A percentile compares a stretch with the other conserved stretches of the same genome.
These are phyloP conservation scores for Diaporthe longicolla DNA, from an alignment of 2,329 filamentous ascomycete species.

Conservation along the genomic window DNA sequence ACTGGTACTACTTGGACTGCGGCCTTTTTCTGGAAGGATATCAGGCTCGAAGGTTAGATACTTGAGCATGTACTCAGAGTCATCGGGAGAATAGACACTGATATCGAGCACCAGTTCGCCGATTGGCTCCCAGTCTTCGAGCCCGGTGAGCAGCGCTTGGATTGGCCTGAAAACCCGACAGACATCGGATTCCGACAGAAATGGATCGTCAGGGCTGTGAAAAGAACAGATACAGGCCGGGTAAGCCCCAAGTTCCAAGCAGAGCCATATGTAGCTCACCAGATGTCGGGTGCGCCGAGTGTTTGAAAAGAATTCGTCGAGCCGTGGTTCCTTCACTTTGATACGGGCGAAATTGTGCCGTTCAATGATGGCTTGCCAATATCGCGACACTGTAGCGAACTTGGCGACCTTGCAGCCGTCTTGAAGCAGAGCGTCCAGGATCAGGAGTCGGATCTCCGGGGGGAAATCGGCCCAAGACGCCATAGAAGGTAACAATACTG, in stretches of 20 bases:
- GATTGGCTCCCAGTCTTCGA: constrained; percentile 48
- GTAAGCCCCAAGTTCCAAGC: constrained; percentile 50
- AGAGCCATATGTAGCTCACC: constrained; percentile 50
- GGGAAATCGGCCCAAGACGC: constrained; percentile 45
- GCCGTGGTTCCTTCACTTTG: constrained; percentile 49
- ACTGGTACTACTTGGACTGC: background rate
- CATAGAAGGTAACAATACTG: background rate
- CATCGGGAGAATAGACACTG: constrained; percentile 4
- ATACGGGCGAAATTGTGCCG: constrained; percentile 50
- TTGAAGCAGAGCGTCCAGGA: constrained; percentile 45
- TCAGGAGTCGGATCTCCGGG: constrained; percentile 46
- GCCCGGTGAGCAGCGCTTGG: constrained; percentile 46
- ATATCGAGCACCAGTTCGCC: constrained; percentile 3
- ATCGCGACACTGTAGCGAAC: constrained; percentile 50
- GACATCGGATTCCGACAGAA: background rate
- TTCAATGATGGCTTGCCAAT: constrained; percentile 51
- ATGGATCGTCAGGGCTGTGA: no score
- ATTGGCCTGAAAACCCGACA: constrained; percentile 43
- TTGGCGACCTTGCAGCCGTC: constrained; percentile 45
- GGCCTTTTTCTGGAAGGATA: background rate
- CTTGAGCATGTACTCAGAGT: background rate
- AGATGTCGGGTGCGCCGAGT: constrained; percentile 48
- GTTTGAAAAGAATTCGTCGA: constrained; percentile 49
- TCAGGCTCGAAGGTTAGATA: background rate
- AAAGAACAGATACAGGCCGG: constrained; percentile 42